These are phyloP conservation scores for Arctostaphylos glauca DNA, from an alignment of 148 eudicot genomes.

Conservation along the genomic window DNA sequence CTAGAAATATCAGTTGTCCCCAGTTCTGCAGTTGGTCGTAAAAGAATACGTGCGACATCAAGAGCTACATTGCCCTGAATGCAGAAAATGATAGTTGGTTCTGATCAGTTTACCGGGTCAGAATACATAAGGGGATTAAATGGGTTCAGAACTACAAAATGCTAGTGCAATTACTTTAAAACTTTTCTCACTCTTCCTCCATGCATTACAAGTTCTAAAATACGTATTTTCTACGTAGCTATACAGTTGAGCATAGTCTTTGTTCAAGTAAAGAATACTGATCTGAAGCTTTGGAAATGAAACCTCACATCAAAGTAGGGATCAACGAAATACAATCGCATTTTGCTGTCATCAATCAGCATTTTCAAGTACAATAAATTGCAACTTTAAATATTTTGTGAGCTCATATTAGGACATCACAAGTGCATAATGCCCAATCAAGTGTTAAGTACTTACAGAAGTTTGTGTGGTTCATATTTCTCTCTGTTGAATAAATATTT, in stretches of 20 bases:
- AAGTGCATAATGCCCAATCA: background rate
- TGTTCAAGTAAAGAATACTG: background rate
- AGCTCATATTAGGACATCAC: background rate
- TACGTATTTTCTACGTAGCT: background rate
- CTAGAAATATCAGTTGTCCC: conserved; percentile 81
- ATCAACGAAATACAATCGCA: background rate
- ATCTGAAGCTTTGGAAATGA: background rate
- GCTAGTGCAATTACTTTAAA: background rate
- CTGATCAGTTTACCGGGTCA: background rate
- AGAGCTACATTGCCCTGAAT: conserved; percentile 96
- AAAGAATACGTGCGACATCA: conserved; percentile 87
- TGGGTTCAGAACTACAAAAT: background rate
- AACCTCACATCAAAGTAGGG: background rate
- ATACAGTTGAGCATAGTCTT: background rate
- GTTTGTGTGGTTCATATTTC: background rate
- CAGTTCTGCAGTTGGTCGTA: conserved; percentile 64
- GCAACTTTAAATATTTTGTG: background rate
- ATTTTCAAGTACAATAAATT: background rate
- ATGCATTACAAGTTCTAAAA: background rate
- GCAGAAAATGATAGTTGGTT: conserved; percentile 2
- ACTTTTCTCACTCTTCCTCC: background rate
- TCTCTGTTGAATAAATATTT: background rate
- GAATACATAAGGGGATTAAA: background rate
- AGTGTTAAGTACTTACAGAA: background rate
- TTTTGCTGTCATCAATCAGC: background rate